phyloP scores from a whole-genome alignment of 1,284 basidiomycete species.

The Dichomitus squalens region DNA sequence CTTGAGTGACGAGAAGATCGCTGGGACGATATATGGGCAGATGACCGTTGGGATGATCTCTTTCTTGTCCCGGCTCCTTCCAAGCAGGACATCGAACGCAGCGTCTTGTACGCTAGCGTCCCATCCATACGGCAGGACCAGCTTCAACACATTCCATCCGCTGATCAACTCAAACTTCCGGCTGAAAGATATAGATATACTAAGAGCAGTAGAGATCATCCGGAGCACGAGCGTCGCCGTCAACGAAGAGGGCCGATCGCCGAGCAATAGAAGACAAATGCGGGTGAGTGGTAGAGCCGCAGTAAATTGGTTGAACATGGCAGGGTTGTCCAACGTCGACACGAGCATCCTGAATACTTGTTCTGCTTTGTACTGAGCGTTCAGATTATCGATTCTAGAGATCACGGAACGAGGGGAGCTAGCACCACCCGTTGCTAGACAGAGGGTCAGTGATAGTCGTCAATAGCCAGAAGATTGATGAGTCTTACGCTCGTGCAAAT shows the following conservation, averaged over 20 bases:
- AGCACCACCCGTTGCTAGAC: slow-evolving; percentile 33
- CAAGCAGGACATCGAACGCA: slow-evolving; percentile 67
- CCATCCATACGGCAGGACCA: slow-evolving; percentile 69
- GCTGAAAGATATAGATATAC: slow-evolving; percentile 57
- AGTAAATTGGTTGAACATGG: slow-evolving; percentile 63
- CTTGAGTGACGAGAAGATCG: slow-evolving; percentile 65
- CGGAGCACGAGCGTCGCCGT: slow-evolving; percentile 63
- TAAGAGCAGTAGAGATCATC: slow-evolving; percentile 58
- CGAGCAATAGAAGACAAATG: slow-evolving; percentile 72
- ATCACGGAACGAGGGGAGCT: slow-evolving; percentile 58
- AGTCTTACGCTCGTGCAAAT: slow-evolving; percentile 69
- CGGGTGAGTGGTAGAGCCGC: slow-evolving; percentile 72
- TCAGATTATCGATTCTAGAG: slow-evolving; percentile 52
- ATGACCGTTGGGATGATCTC: slow-evolving; percentile 39
- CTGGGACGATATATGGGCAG: slow-evolving; percentile 69
- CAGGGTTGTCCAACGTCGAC: slow-evolving; percentile 53
- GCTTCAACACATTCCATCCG: slow-evolving; percentile 73
- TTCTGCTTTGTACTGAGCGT: slow-evolving; percentile 58
- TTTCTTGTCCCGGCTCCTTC: slow-evolving; percentile 33
- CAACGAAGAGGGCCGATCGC: slow-evolving; percentile 61
- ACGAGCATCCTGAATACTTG: slow-evolving; percentile 63
- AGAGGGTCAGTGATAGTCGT: neutral
- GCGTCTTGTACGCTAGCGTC: slow-evolving; percentile 61
- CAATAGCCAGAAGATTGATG: neutral
- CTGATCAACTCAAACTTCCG: slow-evolving; percentile 76